phyloP scores from a whole-genome alignment of 2,329 filamentous ascomycete genomes.

The Teratosphaeria destructans region DNA sequence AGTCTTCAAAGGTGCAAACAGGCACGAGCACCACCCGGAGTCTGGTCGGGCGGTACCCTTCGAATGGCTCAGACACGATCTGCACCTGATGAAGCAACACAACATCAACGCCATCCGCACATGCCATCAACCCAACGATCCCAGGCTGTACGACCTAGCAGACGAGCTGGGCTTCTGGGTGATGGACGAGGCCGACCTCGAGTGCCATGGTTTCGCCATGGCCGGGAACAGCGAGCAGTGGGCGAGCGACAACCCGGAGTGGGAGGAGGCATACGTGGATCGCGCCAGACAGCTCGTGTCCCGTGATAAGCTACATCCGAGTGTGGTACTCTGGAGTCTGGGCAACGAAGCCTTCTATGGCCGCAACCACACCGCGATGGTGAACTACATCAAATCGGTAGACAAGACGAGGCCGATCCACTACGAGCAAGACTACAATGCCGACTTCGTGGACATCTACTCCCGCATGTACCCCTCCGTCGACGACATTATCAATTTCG shows the following conservation, averaged over 20 bases:
- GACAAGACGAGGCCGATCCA: constrained; percentile 53
- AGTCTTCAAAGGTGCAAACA: constrained; percentile 54
- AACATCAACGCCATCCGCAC: constrained; percentile 63
- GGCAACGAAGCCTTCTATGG: constrained; percentile 68
- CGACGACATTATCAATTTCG: constrained; percentile 40
- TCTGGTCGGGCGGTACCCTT: constrained; percentile 53
- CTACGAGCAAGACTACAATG: constrained; percentile 55
- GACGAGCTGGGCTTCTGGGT: constrained; percentile 60
- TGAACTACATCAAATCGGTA: constrained; percentile 47
- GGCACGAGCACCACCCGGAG: constrained; percentile 59
- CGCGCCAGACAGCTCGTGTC: constrained; percentile 54
- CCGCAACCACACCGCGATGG: constrained; percentile 58
- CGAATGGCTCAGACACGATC: constrained; percentile 51
- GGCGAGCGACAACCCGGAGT: constrained; percentile 51
- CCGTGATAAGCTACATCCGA: constrained; percentile 60
- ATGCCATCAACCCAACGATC: constrained; percentile 58
- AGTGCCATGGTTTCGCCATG: constrained; percentile 35
- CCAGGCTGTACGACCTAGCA: constrained; percentile 48
- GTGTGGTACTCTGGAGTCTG: constrained; percentile 62
- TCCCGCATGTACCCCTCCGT: constrained; percentile 57
- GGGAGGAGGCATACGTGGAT: constrained; percentile 56
- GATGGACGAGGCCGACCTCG: constrained; percentile 45
- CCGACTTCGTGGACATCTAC: constrained; percentile 53
- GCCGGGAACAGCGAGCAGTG: constrained; percentile 39
- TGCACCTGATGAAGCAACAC: constrained; percentile 58